Conservation (phyloP, 495 filamentous ascomycete genomes). For the Astrothelium macrocarpum region DNA sequence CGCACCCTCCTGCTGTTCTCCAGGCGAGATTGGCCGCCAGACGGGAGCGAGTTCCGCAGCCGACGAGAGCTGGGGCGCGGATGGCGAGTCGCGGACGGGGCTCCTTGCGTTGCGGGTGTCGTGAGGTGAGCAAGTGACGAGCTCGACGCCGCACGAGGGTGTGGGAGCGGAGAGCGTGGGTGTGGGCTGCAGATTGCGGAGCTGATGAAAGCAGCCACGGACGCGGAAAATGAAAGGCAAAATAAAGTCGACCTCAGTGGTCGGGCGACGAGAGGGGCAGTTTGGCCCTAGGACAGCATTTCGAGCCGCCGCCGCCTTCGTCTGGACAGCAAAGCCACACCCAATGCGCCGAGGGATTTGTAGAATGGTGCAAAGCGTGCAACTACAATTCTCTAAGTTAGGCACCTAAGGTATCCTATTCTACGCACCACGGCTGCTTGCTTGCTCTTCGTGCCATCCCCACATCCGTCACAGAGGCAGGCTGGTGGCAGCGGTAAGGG, state of each 20-base stretch:
- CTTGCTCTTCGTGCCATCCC: background rate
- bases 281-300: background rate
- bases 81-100: background rate
- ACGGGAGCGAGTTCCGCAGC: background rate
- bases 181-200: background rate
- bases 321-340: background rate
- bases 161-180: background rate
- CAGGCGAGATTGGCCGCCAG: background rate
- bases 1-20: background rate
- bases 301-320: background rate
- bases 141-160: background rate
- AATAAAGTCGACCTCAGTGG: slow-evolving; percentile 4
- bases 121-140: background rate
- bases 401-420: background rate
- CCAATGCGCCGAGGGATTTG: no score
- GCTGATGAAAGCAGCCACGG: background rate
- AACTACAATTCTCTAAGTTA: no score
- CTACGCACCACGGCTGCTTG: background rate
- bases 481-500: background rate
- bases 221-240: slow-evolving; percentile 4
- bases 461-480: background rate
- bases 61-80: background rate
- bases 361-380: no score
- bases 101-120: background rate
- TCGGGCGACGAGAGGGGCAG: background rate